Conservation (phyloP, 2,329 filamentous ascomycete species). For the Paecilomyces fulvus region DNA sequence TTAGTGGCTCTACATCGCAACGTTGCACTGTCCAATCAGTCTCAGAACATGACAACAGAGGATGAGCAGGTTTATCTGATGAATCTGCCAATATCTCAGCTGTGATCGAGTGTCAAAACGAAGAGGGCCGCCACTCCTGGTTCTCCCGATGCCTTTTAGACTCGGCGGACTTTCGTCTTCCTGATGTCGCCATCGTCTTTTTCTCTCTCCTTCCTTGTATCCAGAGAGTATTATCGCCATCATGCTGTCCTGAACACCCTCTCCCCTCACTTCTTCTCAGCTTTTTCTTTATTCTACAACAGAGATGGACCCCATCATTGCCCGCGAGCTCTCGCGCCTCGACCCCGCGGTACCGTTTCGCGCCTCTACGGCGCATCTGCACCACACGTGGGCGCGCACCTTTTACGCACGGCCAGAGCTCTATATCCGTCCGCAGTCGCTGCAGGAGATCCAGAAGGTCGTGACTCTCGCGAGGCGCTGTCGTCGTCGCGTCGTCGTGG, state of each 20-base stretch:
- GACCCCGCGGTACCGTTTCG: slow-evolving; percentile 65
- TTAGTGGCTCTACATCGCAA: not conserved
- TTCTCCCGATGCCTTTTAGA: not conserved
- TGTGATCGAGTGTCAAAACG: not conserved
- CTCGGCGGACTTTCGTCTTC: not conserved
- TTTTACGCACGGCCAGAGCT: slow-evolving; percentile 85
- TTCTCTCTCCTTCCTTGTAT: not conserved
- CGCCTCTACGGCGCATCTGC: slow-evolving; percentile 61
- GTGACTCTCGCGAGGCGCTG: slow-evolving; percentile 72
- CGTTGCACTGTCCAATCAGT: no score
- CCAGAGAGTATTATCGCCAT: slow-evolving; percentile 1
- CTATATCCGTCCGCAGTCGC: slow-evolving; percentile 73
- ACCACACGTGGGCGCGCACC: slow-evolving; percentile 91
- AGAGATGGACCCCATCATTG: slow-evolving; percentile 38
- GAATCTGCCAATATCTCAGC: no score
- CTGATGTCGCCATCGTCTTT: not conserved
- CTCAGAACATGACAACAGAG: no score
- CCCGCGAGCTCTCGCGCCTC: slow-evolving; percentile 49
- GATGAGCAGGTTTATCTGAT: not conserved
- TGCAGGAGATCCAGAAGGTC: slow-evolving; percentile 74
- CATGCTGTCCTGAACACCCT: not conserved
- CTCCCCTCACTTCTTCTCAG: not conserved
- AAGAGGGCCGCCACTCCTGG: not conserved
- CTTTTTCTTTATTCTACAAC: not conserved
- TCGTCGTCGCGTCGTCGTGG: slow-evolving; percentile 70